phyloP scores from a whole-genome alignment of 306 rosid species.

The Prunus padus region DNA sequence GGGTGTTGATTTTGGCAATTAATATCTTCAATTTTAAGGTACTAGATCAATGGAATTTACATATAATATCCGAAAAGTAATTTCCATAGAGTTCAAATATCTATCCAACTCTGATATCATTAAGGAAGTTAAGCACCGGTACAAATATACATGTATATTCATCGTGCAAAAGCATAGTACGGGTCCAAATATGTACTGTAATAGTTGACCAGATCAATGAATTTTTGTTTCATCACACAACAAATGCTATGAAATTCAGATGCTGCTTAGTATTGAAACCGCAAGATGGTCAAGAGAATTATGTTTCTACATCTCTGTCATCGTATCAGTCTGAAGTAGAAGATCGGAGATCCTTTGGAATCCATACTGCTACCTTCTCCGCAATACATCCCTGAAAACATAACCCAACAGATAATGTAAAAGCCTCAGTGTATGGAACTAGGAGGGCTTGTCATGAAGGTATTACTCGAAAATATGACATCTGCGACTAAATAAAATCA shows the following conservation, averaged over 20 bases:
- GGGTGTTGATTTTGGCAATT: background rate
- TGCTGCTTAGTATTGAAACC: background rate
- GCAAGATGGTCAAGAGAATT: too few species aligned
- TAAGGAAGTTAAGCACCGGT: too few species aligned
- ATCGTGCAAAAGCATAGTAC: background rate
- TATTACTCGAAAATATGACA: too few species aligned
- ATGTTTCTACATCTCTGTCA: too few species aligned
- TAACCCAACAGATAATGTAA: background rate
- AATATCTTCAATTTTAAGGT: background rate
- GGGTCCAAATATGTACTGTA: background rate
- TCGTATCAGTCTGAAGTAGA: too few species aligned
- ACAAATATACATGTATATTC: too few species aligned
- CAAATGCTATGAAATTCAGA: background rate
- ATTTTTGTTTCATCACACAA: background rate
- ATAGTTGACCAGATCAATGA: background rate
- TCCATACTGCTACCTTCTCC: background rate
- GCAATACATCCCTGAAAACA: slow-evolving; percentile 12
- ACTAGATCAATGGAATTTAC: too few species aligned
- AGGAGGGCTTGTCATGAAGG: background rate
- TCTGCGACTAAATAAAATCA: too few species aligned
- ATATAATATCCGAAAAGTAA: too few species aligned
- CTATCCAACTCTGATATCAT: too few species aligned
- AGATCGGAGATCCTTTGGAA: background rate
- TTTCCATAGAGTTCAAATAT: too few species aligned
- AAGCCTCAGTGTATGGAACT: background rate